Conservation (phyloP, 768 basidiomycete species). For the Tulasnella sp. region DNA sequence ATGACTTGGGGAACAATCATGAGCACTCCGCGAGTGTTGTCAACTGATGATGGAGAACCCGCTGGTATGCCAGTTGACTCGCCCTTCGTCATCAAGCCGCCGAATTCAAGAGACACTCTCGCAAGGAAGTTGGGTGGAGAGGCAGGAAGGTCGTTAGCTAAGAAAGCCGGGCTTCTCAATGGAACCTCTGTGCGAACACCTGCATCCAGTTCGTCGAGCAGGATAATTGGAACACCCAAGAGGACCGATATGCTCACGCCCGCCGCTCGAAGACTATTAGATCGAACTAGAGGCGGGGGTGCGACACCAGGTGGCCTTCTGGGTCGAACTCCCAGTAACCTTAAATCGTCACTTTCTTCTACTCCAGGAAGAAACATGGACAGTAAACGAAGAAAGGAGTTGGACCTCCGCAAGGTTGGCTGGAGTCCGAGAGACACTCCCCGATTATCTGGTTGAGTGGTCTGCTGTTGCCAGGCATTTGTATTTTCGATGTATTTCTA, state of each 20-base stretch:
- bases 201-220: slow-evolving; percentile 53
- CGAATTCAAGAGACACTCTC: slow-evolving; percentile 65
- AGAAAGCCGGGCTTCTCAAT: slow-evolving; percentile 54
- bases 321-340: no score
- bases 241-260: slow-evolving; percentile 71
- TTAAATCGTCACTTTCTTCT: no score
- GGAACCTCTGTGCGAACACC: slow-evolving; percentile 29
- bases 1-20: slow-evolving; percentile 96
- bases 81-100: slow-evolving; percentile 67
- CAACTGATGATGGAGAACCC: slow-evolving; percentile 40
- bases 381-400: slow-evolving; percentile 17
- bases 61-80: slow-evolving; percentile 33
- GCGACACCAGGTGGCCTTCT: slow-evolving; percentile 38
- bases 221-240: slow-evolving; percentile 63
- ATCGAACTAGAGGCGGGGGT: slow-evolving; percentile 57
- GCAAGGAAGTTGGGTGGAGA: slow-evolving; percentile 69
- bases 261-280: slow-evolving; percentile 65
- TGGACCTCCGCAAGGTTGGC: slow-evolving; percentile 17
- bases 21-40: slow-evolving; percentile 81
- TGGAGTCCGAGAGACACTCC: slow-evolving; percentile 10
- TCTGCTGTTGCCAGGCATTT: no score
- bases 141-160: slow-evolving; percentile 68
- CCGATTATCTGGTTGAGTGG: no score
- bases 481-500: no score
- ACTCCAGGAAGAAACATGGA: no score